These are phyloP conservation scores for Aspergillus incahuasiensis DNA, from an alignment of 495 filamentous ascomycete species.

Conservation along the genomic window DNA sequence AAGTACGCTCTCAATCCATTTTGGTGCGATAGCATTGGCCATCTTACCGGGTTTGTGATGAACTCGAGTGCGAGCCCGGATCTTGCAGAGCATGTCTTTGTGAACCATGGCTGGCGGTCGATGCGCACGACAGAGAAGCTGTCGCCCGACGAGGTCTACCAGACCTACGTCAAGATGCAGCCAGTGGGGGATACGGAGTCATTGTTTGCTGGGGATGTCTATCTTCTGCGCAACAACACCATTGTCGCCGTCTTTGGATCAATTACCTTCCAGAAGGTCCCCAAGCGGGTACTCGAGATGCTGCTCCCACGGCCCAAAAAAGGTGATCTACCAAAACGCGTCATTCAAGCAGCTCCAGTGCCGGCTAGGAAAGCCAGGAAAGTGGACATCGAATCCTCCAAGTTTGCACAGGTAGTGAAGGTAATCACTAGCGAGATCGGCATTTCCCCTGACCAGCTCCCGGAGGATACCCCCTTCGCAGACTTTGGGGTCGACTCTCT, in stretches of 20 bases:
- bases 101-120: constrained; percentile 40
- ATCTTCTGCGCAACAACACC: not conserved
- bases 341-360: too few species aligned
- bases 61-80: constrained; percentile 47
- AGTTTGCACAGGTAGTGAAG: too few species aligned
- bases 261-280: not conserved
- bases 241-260: not conserved
- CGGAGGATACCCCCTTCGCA: not conserved
- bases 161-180: constrained; percentile 39
- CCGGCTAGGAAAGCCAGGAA: not conserved
- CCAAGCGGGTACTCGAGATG: not conserved
- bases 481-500: not conserved
- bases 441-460: too few species aligned
- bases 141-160: constrained; percentile 25
- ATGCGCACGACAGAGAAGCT: constrained; percentile 28
- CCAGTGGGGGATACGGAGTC: constrained; percentile 23
- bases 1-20: constrained; percentile 19
- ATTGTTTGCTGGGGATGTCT: constrained; percentile 10
- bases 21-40: constrained; percentile 47
- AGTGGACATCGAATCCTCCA: too few species aligned
- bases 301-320: not conserved
- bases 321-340: not conserved
- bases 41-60: constrained; percentile 52
- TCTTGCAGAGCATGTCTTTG: constrained; percentile 41
- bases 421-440: too few species aligned